Evolutionary conservation across 2,329 filamentous ascomycete species (phyloP), one percentile per base, ranked within the genome.

Genomic region (Clonostachys solani): DNA sequence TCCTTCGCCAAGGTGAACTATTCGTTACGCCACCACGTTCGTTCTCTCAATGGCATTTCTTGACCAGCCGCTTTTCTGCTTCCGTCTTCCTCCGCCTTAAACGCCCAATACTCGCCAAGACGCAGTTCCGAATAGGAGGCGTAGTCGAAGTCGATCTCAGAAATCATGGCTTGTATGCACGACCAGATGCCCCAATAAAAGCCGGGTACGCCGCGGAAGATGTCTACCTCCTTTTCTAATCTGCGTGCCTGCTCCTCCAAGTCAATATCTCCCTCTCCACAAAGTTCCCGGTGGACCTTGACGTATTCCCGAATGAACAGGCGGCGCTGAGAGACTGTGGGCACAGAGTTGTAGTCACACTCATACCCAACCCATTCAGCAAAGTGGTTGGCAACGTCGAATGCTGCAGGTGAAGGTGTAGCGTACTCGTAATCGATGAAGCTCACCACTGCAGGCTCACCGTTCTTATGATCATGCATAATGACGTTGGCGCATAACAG

Each of bases 381-480:
- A 63, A 99, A 96, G 74, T 99, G 94, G 71, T 99, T 99, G 44
- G 92, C 87, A 56, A 99, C 84, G 65, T 99, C 94, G 68, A 99
- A 99, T 3, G 92, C 92, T 5, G 92, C 91, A 2, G 92, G 92
- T 1, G 92, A 92, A 3, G 94, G 92, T 5, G 90, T 94, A 13
- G 92, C 91, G 67, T 99, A 99, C 67, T 99, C 94, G 73, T 97
- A 99, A 70, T 99, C 94, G 65, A 99, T 99, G 69, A 99, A 97
- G 61, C 81, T 75, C 43, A 78, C 73, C 19, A 74, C 62, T 34
- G 65, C 55, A 45, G 56, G 64, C 33, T 68, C 60, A 13, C 64
- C 57, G 23, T 54, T 55, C 17, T 54, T 50, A 36, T 56, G 59
- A 41, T 59, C 62, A 54, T 89, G 77, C 54, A 96, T 82, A 60